Base-by-base conservation (phyloP, 2,329 filamentous ascomycete genomes). In the Microcera coccophila region DNA sequence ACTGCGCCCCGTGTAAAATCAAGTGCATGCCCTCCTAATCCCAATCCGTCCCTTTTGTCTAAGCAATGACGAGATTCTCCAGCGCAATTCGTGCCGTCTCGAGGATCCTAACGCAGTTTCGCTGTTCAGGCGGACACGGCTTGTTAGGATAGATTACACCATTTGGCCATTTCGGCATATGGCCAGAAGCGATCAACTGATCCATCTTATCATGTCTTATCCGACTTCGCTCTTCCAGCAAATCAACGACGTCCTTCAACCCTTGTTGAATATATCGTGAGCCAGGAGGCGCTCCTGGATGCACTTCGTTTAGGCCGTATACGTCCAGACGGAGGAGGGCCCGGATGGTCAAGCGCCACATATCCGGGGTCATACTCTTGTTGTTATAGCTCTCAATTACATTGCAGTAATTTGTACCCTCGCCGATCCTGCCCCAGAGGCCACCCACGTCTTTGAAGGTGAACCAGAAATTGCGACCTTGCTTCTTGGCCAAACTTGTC, bases 301-400 rank as follows among this genome's bases (percentile, higher is more conserved):
- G 46, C n/a, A 47, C 39, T 17, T 55, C 52, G 11, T 59, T 54
- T 20, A 76, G 55, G 0, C 79, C 79, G 56, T 82, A 80, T 7
- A 83, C 72, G 52, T 83, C 79, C 11, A 76, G 53, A 44, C 72
- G 73, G 15, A 83, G 62, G 42, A 83, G 62, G 2, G 74, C 73
- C 12, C 78, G 69, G 31, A 81, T 70, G 2, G 70, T 69, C 7
- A 69, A 64, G 26, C 78, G 66, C 79, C 80, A 84, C 50, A 73
- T 60, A 4, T 66, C 61, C 0, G 79, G 77, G 20, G 74, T 66
- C 62, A 82, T 70, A 32, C 67, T 61, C 12, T 65, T 61, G 42
- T 71, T 63, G 45, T 73, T 64, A 46, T 71, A 66, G n/a, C 49
- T 54, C 12, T 57, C 47, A 2, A 58, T 24, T 3, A 52, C 40